Evolutionary conservation across 352 stramenopile species (phyloP).

Genomic region (Lagenidium giganteum): DNA sequence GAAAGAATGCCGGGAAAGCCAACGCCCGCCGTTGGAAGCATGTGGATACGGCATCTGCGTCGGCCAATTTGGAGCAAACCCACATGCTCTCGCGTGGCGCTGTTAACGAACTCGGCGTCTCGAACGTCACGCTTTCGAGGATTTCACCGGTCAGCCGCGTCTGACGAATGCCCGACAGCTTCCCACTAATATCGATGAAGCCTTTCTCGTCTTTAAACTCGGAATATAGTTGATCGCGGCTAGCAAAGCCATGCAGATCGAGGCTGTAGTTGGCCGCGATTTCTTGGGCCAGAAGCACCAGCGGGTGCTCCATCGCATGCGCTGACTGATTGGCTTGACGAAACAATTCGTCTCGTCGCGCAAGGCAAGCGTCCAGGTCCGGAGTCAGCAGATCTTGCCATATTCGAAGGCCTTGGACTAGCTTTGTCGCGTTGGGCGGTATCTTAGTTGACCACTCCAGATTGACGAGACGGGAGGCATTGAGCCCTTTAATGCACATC

Average conservation of each 20-base stretch:
- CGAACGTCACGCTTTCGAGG: too few species aligned
- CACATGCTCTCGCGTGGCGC: too few species aligned
- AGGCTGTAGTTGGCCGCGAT: conserved; percentile 12
- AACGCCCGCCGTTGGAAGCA: too few species aligned
- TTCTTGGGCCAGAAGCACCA: conserved; percentile 9
- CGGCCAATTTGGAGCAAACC: too few species aligned
- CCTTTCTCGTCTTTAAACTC: conserved; percentile 10
- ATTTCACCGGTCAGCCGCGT: conserved; percentile 13
- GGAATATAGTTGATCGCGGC: conserved; percentile 12
- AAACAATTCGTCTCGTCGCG: too few species aligned
- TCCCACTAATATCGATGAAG: conserved; percentile 17
- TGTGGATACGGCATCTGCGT: too few species aligned
- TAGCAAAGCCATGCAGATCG: conserved; percentile 6
- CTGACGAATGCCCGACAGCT: conserved; percentile 11
- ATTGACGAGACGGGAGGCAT: conserved; percentile 2
- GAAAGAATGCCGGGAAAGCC: too few species aligned
- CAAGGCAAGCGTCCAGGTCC: background rate
- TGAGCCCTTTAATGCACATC: conserved; percentile 6
- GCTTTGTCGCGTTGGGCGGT: too few species aligned
- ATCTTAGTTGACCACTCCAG: conserved; percentile 1
- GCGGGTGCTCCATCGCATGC: too few species aligned
- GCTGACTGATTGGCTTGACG: too few species aligned
- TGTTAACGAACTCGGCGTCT: too few species aligned
- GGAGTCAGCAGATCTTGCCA: conserved; percentile 2
- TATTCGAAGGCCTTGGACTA: background rate